Evolutionary conservation across 306 rosid species (phyloP), one percentile per base, ranked within the genome.

Genomic region (Gastrolobium bilobum): DNA sequence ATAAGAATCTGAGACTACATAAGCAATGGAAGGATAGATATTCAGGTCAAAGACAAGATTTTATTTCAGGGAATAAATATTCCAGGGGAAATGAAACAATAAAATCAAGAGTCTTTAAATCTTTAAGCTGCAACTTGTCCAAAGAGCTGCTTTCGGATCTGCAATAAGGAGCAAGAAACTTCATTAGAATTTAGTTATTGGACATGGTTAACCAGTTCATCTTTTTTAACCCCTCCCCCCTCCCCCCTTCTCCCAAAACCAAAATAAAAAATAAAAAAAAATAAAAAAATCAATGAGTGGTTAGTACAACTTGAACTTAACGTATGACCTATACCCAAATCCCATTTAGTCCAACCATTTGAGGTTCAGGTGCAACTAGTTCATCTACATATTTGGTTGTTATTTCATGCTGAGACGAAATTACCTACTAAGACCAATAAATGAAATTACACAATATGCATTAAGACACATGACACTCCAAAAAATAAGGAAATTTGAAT

Each of bases 121-220:
- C 88, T 66, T 91, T 81, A 93, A 59, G 87, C 93, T 81, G 74
- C 87, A 85, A 83, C 86, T 82, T 88, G 84, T 75, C 91, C 89
- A 30, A 85, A 91, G 15, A 93, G 95, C 83, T 75, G 87, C 84
- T 86, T 90, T 73, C 98, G 93, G 88, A 93, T 93, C 98, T 93
- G 95, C 90, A 79, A 79, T 1, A 59, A 67, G 60, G 79, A 65
- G 20, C 26, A 3, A 79, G 54, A 83, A 73, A 56, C 79, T 61
- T 60, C 57, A 50, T 68, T 65, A 40, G 46, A 71, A 14, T 1
- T 26, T 38, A n/a, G 42, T 56, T 65, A 40, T 10, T 8, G 14
- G 37, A 57, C 44, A 57, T 13, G 20, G 14, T n/a, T 44, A 68
- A 54, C 57, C 51, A 48, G 35, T 62, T 9, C 8, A 26, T 33